Percentiles rank a stretch among this genome's conserved stretches.
Evolutionary conservation across 164 flowering plant species (phyloP).

Genomic region (Amborella trichopoda): DNA sequence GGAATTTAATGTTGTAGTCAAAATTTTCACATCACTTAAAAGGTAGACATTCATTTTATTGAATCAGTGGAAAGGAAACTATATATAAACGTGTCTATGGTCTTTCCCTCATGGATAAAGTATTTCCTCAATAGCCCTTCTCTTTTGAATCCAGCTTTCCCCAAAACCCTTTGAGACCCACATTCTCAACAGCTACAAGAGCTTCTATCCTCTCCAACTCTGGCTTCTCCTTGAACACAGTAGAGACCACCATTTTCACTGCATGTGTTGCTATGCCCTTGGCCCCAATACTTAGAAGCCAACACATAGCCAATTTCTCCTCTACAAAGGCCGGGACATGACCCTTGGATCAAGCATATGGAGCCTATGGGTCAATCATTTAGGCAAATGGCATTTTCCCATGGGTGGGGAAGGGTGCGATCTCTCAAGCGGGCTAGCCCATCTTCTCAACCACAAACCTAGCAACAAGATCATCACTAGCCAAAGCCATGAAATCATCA

Average conservation of each 20-base stretch:
- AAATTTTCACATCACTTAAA: not conserved
- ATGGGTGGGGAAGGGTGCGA: slow-evolving; percentile 32
- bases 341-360: slow-evolving; percentile 19
- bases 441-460: slow-evolving; percentile 26
- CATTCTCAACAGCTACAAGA: slow-evolving; percentile 47
- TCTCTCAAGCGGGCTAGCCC: slow-evolving; percentile 22
- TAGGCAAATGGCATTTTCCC: slow-evolving; percentile 53
- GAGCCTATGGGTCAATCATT: slow-evolving; percentile 35
- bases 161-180: slow-evolving; percentile 54
- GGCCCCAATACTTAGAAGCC: slow-evolving; percentile 53
- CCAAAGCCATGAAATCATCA: slow-evolving; percentile 36
- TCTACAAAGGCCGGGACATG: slow-evolving; percentile 21
- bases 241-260: slow-evolving; percentile 34
- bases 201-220: slow-evolving; percentile 63
- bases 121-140: slow-evolving; percentile 33
- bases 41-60: not conserved
- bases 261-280: slow-evolving; percentile 54
- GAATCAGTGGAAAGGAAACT: slow-evolving; percentile 39
- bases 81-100: slow-evolving; percentile 41
- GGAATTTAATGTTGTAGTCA: too few relatives aligned
- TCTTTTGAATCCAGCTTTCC: slow-evolving; percentile 39
- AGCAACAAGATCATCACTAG: slow-evolving; percentile 22
- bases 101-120: slow-evolving; percentile 22
- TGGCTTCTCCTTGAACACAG: slow-evolving; percentile 42
- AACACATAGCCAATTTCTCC: slow-evolving; percentile 57